Base-by-base conservation (phyloP, 371 early-diverging fungal genomes). In the Syncephalastrum contaminatum region DNA sequence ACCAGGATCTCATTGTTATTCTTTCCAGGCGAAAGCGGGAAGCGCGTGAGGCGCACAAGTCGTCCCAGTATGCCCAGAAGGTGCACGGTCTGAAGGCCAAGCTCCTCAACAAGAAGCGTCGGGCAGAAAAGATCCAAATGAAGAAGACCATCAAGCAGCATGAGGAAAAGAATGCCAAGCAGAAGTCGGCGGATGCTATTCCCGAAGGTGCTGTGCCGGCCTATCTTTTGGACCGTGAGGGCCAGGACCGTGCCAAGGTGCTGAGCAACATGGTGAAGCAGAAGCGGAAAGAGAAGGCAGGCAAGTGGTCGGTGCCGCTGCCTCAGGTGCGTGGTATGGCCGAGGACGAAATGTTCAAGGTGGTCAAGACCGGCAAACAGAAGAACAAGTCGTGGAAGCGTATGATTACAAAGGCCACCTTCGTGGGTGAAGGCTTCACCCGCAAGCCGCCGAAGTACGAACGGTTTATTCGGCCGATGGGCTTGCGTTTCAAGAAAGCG, bases 371-470 rank as follows among this genome's bases (percentile, higher is more conserved):
- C 2, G 99, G 99, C 62, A 99, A 99, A 83, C 84, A 86, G 64
- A 93, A 95, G 73, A 77, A 86, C 39, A 98, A 99, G 80, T 84
- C 91, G 61, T 99, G 99, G 99, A 99, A 99, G 81, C 91, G 99
- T 68, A 92, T 99, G 87, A 95, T 99, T 22, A 98, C 98, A 67
- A 99, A 99, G 83, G 96, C 98, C 2, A 98, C 99, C 15, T 99
- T 99, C 87, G 99, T 99, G 20, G 99, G 99, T 40, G 97, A 95
- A 50, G 95, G 96, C 6, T 99, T 98, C 72, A 99, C 99, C 16
- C 92, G 99, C 66, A 99, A 99, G 73, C 99, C 99, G 40, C 99
- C 99, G 62, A 99, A 99, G 84, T 99, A 97, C 81, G 99, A 99
- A 75, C 90, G 99, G 44, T 99, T 99, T 73, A 94, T 99, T 60